Evolutionary conservation across 2,329 filamentous ascomycete species (phyloP).

Genomic region (Trichoderma aggressivum): DNA sequence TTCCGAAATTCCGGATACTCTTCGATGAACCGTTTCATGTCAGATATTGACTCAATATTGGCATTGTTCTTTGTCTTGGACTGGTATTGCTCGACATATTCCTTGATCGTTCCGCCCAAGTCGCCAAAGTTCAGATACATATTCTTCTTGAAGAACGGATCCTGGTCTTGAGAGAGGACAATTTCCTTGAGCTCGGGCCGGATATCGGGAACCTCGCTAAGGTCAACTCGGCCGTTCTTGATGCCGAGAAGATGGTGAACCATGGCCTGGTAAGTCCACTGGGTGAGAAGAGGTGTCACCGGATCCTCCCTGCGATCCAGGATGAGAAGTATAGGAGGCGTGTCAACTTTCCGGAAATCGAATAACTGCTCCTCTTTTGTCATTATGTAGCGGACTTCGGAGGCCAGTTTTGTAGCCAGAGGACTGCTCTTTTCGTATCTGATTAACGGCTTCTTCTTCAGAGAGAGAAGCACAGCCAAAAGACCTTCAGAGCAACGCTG

Average conservation of each 20-base stretch:
- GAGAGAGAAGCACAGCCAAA: slow-evolving; percentile 74
- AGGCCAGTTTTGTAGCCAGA: slow-evolving; percentile 86
- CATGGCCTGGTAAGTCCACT: slow-evolving; percentile 99
- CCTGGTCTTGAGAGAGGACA: slow-evolving; percentile 92
- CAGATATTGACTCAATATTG: slow-evolving; percentile 93
- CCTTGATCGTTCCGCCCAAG: slow-evolving; percentile 91
- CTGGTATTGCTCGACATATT: slow-evolving; percentile 97
- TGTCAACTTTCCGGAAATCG: slow-evolving; percentile 92
- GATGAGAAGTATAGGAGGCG: slow-evolving; percentile 85
- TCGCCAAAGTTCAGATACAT: slow-evolving; percentile 99
- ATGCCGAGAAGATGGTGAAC: slow-evolving; percentile 95
- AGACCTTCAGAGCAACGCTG: slow-evolving; percentile 85
- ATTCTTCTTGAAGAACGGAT: slow-evolving; percentile 98
- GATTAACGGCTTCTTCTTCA: slow-evolving; percentile 97
- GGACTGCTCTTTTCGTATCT: slow-evolving; percentile 89
- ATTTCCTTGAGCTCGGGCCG: slow-evolving; percentile 88
- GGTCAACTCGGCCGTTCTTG: slow-evolving; percentile 87
- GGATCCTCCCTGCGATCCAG: slow-evolving; percentile 92
- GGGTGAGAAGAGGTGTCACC: slow-evolving; percentile 87
- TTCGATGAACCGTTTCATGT: slow-evolving; percentile 99
- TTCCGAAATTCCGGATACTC: slow-evolving; percentile 98
- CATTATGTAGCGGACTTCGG: slow-evolving; percentile 87
- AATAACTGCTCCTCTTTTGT: slow-evolving; percentile 96
- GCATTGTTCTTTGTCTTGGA: slow-evolving; percentile 95
- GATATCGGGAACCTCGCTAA: slow-evolving; percentile 79